Evolutionary conservation across 164 flowering plant species (phyloP), one percentile per base, ranked within the genome.

Genomic region (Magnolia changhungtana): DNA sequence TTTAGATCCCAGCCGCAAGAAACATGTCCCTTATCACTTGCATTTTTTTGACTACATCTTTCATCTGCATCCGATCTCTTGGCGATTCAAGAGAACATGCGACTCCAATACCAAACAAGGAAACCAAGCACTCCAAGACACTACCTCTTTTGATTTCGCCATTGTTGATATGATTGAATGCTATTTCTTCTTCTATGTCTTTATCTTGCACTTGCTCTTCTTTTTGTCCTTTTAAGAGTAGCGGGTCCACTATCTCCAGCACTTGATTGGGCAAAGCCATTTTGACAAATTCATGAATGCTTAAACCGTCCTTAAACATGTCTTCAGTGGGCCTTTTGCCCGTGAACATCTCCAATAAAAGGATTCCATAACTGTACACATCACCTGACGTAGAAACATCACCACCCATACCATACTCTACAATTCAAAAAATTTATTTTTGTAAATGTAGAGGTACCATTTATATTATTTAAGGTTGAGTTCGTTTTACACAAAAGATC

Each of bases 51-150:
- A 76, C 68, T 1, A 67, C 81, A 51, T 79, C 76, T 1, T 52
- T 37, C 31, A 78, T 74, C 16, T 67, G 73, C 76, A 78, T 73
- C 63, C 76, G 75, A 1, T 78, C 75, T 21, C 67, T 51, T 11
- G 68, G 75, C 16, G 23, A 20, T 49, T 75, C 81, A 9, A 1
- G 31, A 1, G 78, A 75, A 51, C 81, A 79, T 3, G 78, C 24
- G 8, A 67, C 61, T n/a, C 78, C 78, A 4, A 76, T 23, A 6
- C 24, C 8, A 0, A 71, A 11, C 7, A 61, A 7, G 1, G 49
- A 69, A 69, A 21, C 19, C 23, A 69, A 31, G 55, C 73, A 31
- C 10, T 52, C 64, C 2, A 31, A 18, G 2, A 58, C 4, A 31
- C 37, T 31, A 31, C 37, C 37, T 2, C 37, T 31, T 31, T 31